A percentile compares a stretch with the other conserved stretches of the same genome.
These are phyloP conservation scores for Diaporthe citrichinensis DNA, from an alignment of 2,329 filamentous ascomycete species.

Conservation along the genomic window DNA sequence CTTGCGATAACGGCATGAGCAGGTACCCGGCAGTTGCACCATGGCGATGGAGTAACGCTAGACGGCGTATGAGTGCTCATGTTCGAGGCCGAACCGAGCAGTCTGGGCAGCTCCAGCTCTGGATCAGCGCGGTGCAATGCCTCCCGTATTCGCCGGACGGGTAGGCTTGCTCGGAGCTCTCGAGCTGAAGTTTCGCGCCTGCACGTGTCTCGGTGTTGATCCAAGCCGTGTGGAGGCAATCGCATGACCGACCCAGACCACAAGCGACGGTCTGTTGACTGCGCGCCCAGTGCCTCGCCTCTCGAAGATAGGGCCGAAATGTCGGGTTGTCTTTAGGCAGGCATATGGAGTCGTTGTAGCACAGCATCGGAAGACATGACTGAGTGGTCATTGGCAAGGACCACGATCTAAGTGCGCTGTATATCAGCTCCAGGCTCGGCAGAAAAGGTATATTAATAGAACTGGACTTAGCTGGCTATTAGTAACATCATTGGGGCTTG, in stretches of 20 bases:
- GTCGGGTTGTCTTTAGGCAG: background rate
- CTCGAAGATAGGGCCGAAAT: background rate
- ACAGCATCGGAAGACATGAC: background rate
- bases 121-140: background rate
- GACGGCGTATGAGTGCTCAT: conserved; percentile 38
- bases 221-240: conserved; percentile 9
- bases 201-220: conserved; percentile 27
- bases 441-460: background rate
- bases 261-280: conserved; percentile 13
- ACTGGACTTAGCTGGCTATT: background rate
- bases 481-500: too few species aligned
- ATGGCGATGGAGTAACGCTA: conserved; percentile 28
- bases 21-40: conserved; percentile 14
- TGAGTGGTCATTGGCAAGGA: background rate
- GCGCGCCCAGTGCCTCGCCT: background rate
- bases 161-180: background rate
- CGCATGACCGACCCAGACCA: background rate
- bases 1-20: conserved; percentile 7
- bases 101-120: conserved; percentile 12
- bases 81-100: conserved; percentile 40
- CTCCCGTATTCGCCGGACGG: background rate
- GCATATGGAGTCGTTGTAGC: background rate
- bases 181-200: conserved; percentile 24
- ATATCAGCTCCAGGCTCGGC: background rate
- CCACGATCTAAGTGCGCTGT: background rate